These are phyloP conservation scores for Beauveria sp. DNA, from an alignment of 2,329 filamentous ascomycete species.

Conservation along the genomic window DNA sequence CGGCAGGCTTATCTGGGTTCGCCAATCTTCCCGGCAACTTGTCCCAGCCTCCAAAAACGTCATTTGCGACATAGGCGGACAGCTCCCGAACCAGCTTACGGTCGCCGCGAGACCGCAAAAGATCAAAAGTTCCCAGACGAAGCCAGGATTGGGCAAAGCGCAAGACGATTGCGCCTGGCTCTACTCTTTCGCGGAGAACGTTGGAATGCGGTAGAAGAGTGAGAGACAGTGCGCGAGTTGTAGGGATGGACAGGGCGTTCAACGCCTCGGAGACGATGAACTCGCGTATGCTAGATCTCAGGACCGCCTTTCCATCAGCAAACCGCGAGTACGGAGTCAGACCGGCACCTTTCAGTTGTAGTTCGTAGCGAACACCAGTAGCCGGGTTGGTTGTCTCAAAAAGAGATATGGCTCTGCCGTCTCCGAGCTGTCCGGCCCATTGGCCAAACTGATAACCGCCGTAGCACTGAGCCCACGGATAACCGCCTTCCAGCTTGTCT, in stretches of 20 bases:
- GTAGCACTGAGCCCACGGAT: conserved; percentile 98
- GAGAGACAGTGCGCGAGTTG: conserved; percentile 77
- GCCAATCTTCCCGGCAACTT: conserved; percentile 59
- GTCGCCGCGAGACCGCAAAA: conserved; percentile 77
- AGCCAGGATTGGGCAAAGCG: conserved; percentile 90
- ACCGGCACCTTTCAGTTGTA: conserved; percentile 92
- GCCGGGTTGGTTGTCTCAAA: conserved; percentile 78
- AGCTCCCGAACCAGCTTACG: conserved; percentile 64
- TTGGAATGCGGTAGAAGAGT: conserved; percentile 65
- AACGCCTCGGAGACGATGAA: conserved; percentile 88
- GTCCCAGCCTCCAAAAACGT: conserved; percentile 84
- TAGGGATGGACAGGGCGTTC: conserved; percentile 77
- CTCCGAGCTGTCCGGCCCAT: conserved; percentile 94
- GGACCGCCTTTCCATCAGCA: conserved; percentile 88
- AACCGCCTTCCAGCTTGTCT: conserved; percentile 59
- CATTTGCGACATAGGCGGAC: conserved; percentile 76
- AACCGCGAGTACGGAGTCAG: conserved; percentile 93
- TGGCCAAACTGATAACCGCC: conserved; percentile 75
- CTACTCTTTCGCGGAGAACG: conserved; percentile 70
- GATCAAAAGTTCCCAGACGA: conserved; percentile 89
- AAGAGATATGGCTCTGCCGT: conserved; percentile 87
- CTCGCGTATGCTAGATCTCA: conserved; percentile 88
- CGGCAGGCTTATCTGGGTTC: conserved; percentile 40
- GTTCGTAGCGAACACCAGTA: conserved; percentile 70
- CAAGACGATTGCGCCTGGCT: conserved; percentile 87